A percentile compares a stretch with the other conserved stretches of the same genome.
These are phyloP conservation scores for Mariannaea sp. DNA, from an alignment of 2,329 filamentous ascomycete genomes.

Conservation along the genomic window DNA sequence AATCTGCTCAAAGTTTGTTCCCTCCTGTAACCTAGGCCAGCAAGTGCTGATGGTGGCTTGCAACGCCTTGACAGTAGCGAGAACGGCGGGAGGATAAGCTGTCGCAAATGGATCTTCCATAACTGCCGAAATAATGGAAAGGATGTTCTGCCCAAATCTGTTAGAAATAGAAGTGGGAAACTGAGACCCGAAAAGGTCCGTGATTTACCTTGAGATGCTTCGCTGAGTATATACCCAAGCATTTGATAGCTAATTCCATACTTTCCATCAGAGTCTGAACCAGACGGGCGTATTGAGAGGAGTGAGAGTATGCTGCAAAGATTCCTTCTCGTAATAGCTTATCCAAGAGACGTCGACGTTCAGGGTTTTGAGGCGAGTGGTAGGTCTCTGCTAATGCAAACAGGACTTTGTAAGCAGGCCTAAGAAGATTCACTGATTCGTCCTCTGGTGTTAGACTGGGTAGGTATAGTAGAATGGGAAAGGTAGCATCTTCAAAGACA, in stretches of 20 bases:
- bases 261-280: conserved; percentile 60
- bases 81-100: conserved; percentile 57
- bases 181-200: background rate
- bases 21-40: conserved; percentile 67
- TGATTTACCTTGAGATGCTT: conserved; percentile 67
- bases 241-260: conserved; percentile 54
- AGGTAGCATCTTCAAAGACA: conserved; percentile 71
- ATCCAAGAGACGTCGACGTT: conserved; percentile 53
- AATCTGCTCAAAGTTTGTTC: conserved; percentile 65
- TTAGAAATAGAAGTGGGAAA: conserved; percentile 11
- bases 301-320: conserved; percentile 60
- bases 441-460: conserved; percentile 76
- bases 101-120: conserved; percentile 72
- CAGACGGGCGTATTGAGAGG: conserved; percentile 61
- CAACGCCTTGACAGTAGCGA: conserved; percentile 58
- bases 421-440: conserved; percentile 69
- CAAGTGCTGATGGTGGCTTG: conserved; percentile 63
- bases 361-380: conserved; percentile 29
- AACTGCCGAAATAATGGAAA: conserved; percentile 68
- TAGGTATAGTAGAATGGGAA: conserved; percentile 75
- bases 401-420: conserved; percentile 69
- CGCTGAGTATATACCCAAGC: conserved; percentile 64
- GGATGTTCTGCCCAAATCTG: conserved; percentile 56
- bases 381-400: conserved; percentile 55
- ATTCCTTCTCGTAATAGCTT: conserved; percentile 61